Percentiles rank a stretch among this genome's conserved stretches.
Evolutionary conservation across 2,329 filamentous ascomycete species (phyloP).

Genomic region (Dactylonectria macrodidyma): DNA sequence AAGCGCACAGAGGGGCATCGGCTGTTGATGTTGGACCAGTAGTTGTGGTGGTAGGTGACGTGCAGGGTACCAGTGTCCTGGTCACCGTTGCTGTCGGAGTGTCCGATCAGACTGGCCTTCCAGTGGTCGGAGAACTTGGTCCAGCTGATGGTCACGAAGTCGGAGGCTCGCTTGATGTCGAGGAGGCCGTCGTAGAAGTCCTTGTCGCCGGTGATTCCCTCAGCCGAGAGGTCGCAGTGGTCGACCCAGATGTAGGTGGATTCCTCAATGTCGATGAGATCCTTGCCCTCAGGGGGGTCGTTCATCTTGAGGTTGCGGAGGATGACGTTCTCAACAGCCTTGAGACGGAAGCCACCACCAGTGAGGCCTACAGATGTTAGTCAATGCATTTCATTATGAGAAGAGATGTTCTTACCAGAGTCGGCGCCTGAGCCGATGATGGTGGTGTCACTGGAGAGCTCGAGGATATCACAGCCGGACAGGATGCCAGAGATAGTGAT

Average conservation of each 20-base stretch:
- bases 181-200: slow-evolving; percentile 74
- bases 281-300: slow-evolving; percentile 59
- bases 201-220: slow-evolving; percentile 67
- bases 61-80: slow-evolving; percentile 70
- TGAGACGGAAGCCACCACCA: slow-evolving; percentile 61
- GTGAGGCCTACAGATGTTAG: slow-evolving; percentile 41
- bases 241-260: slow-evolving; percentile 70
- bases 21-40: slow-evolving; percentile 69
- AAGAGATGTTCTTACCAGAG: slow-evolving; percentile 43
- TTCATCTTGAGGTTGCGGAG: slow-evolving; percentile 66
- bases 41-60: slow-evolving; percentile 72
- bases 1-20: slow-evolving; percentile 65
- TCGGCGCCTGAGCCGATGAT: slow-evolving; percentile 62
- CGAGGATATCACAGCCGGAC: slow-evolving; percentile 56
- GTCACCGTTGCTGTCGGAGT: slow-evolving; percentile 65
- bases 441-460: slow-evolving; percentile 63
- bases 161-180: slow-evolving; percentile 70
- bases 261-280: slow-evolving; percentile 60
- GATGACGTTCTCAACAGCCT: slow-evolving; percentile 64
- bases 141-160: slow-evolving; percentile 63
- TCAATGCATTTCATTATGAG: not conserved
- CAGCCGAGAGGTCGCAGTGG: slow-evolving; percentile 67
- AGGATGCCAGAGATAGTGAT: slow-evolving; percentile 61
- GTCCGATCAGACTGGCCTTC: slow-evolving; percentile 73
- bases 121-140: slow-evolving; percentile 60